These are phyloP conservation scores for Pseudonectria buxi DNA, from an alignment of 2,329 filamentous ascomycete species.

Conservation along the genomic window DNA sequence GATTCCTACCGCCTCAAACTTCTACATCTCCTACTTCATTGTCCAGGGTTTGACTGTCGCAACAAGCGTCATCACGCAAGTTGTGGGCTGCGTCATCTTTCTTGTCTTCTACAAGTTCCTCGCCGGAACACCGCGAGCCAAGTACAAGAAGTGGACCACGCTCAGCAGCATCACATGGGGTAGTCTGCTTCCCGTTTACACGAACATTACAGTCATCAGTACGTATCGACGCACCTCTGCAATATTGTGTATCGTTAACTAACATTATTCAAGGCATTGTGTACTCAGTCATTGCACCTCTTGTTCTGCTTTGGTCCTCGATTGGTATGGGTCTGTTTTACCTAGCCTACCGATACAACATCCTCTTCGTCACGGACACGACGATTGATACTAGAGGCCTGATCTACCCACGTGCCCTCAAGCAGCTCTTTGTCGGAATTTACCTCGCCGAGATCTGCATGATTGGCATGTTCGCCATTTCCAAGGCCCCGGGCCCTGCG, in stretches of 20 bases:
- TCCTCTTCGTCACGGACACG: slow-evolving; percentile 74
- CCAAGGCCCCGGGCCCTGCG: slow-evolving; percentile 60
- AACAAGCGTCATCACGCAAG: slow-evolving; percentile 66
- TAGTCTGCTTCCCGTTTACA: slow-evolving; percentile 67
- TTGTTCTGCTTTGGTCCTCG: slow-evolving; percentile 74
- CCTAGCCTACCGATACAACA: slow-evolving; percentile 77
- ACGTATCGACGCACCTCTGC: slow-evolving; percentile 11
- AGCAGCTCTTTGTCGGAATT: slow-evolving; percentile 76
- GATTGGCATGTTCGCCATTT: slow-evolving; percentile 72
- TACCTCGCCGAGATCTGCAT: slow-evolving; percentile 76
- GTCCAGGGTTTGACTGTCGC: slow-evolving; percentile 76
- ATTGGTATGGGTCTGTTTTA: slow-evolving; percentile 75
- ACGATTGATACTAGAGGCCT: slow-evolving; percentile 82
- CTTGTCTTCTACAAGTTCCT: slow-evolving; percentile 62
- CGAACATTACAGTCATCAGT: slow-evolving; percentile 67
- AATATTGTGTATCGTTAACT: slow-evolving; percentile 5
- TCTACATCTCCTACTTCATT: slow-evolving; percentile 87
- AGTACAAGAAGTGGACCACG: slow-evolving; percentile 66
- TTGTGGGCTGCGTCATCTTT: slow-evolving; percentile 57
- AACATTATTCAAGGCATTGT: slow-evolving; percentile 47
- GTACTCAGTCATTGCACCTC: slow-evolving; percentile 76
- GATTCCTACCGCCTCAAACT: slow-evolving; percentile 80
- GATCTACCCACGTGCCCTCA: slow-evolving; percentile 79
- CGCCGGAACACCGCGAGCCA: slow-evolving; percentile 69
- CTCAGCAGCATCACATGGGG: slow-evolving; percentile 70